Evolutionary conservation across 2,329 filamentous ascomycete species (phyloP).

Genomic region (Aspergillus viridinutans): DNA sequence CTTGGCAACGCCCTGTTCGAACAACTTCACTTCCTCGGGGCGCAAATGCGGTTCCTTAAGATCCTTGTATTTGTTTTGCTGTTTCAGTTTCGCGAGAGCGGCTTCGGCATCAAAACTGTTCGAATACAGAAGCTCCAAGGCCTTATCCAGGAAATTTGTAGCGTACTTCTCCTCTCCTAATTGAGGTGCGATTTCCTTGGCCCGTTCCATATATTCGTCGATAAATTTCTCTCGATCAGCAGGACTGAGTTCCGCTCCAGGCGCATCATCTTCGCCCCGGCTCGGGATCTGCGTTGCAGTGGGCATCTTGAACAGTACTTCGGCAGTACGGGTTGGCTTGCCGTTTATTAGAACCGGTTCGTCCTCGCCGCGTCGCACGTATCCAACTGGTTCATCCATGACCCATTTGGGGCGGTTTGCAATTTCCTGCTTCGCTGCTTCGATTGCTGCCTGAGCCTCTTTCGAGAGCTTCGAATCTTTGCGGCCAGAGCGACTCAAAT

Average conservation of each 20-base stretch:
- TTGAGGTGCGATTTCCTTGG: constrained; percentile 59
- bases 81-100: constrained; percentile 66
- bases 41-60: constrained; percentile 82
- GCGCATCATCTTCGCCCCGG: constrained; percentile 41
- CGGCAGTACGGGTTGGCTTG: constrained; percentile 70
- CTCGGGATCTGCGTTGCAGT: constrained; percentile 46
- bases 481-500: constrained; percentile 60
- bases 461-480: constrained; percentile 75
- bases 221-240: constrained; percentile 56
- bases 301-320: constrained; percentile 74
- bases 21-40: constrained; percentile 76
- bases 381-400: constrained; percentile 84
- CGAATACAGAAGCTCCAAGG: constrained; percentile 67
- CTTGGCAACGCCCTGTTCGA: constrained; percentile 85
- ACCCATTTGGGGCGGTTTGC: constrained; percentile 89
- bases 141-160: constrained; percentile 85
- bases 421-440: constrained; percentile 73
- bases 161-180: constrained; percentile 70
- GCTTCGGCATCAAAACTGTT: constrained; percentile 67
- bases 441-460: constrained; percentile 71
- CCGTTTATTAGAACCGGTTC: constrained; percentile 56
- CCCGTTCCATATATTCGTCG: constrained; percentile 70
- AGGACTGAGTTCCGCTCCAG: constrained; percentile 31
- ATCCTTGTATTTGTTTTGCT: constrained; percentile 62
- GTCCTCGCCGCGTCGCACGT: constrained; percentile 79